Percentiles rank a stretch among this genome's conserved stretches.
These are phyloP conservation scores for Blyttiomyces sp. DNA, from an alignment of 371 early-diverging fungal species.

Conservation along the genomic window DNA sequence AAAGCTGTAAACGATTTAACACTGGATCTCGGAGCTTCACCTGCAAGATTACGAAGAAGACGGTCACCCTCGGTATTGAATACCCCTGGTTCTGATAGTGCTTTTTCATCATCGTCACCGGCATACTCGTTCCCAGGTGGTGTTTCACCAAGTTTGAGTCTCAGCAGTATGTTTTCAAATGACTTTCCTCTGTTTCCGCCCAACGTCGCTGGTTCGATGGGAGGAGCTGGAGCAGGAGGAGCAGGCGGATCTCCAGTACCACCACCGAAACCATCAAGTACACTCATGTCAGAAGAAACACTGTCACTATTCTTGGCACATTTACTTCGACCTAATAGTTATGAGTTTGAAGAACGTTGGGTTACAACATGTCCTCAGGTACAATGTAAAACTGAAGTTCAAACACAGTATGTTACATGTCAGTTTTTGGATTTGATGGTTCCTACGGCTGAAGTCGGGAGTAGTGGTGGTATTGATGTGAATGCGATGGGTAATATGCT, in stretches of 20 bases:
- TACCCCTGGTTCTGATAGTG: no score
- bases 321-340: background rate
- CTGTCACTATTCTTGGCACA: background rate
- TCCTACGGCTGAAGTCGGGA: no score
- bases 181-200: no score
- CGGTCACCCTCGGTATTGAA: background rate
- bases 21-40: background rate
- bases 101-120: no score
- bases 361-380: background rate
- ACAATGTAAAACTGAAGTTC: background rate
- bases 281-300: background rate
- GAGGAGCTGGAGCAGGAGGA: background rate
- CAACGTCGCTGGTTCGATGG: background rate
- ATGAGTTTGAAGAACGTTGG: conserved; percentile 2
- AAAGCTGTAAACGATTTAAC: background rate
- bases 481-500: no score
- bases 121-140: no score
- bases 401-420: background rate
- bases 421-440: background rate
- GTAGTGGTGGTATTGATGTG: no score
- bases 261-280: background rate
- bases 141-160: no score
- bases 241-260: background rate
- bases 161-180: no score
- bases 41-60: background rate